Percentiles rank a stretch among this genome's conserved stretches.
These are phyloP conservation scores for Fragaria vesca DNA, from an alignment of 306 rosid genomes.

Conservation along the genomic window DNA sequence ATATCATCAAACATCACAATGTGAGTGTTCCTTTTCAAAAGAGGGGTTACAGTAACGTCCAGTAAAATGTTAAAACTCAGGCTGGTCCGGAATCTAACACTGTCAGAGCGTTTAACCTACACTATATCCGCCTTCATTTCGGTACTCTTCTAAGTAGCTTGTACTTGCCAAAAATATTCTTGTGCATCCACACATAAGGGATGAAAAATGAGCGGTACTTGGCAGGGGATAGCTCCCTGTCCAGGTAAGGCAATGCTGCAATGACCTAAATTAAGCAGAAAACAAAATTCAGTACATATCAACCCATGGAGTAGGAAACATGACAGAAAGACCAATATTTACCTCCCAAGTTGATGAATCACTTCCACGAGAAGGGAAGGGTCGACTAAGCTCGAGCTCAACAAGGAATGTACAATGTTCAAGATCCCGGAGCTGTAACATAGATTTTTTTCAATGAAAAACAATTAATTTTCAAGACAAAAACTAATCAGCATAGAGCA, in stretches of 20 bases:
- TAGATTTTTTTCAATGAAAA: not conserved
- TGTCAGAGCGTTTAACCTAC: not conserved
- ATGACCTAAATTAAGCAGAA: slow-evolving; percentile 44
- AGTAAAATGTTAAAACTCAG: not conserved
- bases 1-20: not conserved
- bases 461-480: not conserved
- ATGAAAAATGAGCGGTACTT: slow-evolving; percentile 84
- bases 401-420: slow-evolving; percentile 81
- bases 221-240: slow-evolving; percentile 89
- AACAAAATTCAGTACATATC: not conserved
- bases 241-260: slow-evolving; percentile 84
- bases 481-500: not conserved
- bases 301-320: slow-evolving; percentile 5
- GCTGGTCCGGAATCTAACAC: slow-evolving; percentile 1
- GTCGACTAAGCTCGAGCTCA: slow-evolving; percentile 85
- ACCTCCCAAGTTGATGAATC: slow-evolving; percentile 88
- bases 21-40: not conserved
- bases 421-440: slow-evolving; percentile 65
- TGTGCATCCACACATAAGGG: slow-evolving; percentile 83
- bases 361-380: slow-evolving; percentile 81
- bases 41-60: not conserved
- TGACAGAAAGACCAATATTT: slow-evolving; percentile 17
- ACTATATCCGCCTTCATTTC: slow-evolving; percentile 25
- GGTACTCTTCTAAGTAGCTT: slow-evolving; percentile 64
- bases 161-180: slow-evolving; percentile 90